Conservation (phyloP, 495 filamentous ascomycete genomes). For the Aspergillus funiculosus region DNA sequence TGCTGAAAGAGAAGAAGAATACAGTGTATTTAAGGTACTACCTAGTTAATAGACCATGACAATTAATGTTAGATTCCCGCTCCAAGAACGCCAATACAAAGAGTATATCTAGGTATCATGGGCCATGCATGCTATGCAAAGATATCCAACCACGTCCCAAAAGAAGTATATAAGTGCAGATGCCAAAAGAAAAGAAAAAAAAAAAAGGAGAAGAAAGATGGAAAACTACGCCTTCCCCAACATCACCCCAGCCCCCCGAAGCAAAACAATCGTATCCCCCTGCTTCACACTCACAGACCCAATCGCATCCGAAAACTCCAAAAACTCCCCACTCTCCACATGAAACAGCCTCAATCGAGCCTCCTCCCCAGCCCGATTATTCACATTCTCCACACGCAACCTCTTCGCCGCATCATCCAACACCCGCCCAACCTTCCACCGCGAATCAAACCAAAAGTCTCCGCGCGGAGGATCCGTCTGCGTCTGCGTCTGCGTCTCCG, state of each 20-base stretch:
- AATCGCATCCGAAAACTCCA: constrained; percentile 79
- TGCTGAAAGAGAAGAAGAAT: too few species aligned
- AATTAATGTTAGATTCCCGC: too few species aligned
- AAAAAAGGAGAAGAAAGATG: constrained; percentile 3
- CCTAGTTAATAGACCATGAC: too few species aligned
- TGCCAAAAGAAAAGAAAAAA: constrained; percentile 1
- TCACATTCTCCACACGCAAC: constrained; percentile 78
- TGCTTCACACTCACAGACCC: constrained; percentile 58
- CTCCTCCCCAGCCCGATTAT: constrained; percentile 78
- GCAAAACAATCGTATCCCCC: constrained; percentile 83
- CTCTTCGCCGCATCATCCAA: constrained; percentile 81
- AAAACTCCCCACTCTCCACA: constrained; percentile 76
- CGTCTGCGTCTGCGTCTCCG: constrained; percentile 72
- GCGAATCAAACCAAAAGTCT: constrained; percentile 75
- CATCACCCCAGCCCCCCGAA: constrained; percentile 72
- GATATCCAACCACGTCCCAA: too few species aligned
- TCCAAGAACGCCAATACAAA: constrained; percentile 5
- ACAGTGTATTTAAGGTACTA: too few species aligned
- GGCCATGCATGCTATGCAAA: constrained; percentile 12
- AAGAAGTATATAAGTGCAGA: background rate
- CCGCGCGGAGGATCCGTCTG: constrained; percentile 72
- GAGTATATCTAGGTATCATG: too few species aligned
- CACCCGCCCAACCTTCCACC: constrained; percentile 84
- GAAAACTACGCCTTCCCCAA: constrained; percentile 36
- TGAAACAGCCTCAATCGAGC: constrained; percentile 81